phyloP scores from a whole-genome alignment of 805 yeast species.

The Blastobotrys americana region DNA sequence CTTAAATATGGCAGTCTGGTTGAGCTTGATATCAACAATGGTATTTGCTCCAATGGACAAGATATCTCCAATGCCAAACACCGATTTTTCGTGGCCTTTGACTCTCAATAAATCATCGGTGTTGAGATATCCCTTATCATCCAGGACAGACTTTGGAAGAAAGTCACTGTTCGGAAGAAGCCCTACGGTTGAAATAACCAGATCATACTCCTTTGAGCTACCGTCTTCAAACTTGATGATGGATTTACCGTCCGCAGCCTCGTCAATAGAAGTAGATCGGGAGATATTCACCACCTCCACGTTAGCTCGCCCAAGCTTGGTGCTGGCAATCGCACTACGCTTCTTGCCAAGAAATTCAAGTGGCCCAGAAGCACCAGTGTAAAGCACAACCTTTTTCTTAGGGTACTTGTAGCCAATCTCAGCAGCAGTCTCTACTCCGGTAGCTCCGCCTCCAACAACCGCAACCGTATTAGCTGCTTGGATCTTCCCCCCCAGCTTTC shows the following conservation, averaged over 20 bases:
- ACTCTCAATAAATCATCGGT: conserved; percentile 16
- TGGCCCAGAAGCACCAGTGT: conserved; percentile 16
- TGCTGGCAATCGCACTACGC: conserved; percentile 12
- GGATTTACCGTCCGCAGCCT: conserved; percentile 5
- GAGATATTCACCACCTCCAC: conserved; percentile 17
- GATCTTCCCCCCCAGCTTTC: conserved; percentile 23
- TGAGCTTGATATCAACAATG: conserved; percentile 10
- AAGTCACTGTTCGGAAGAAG: conserved; percentile 17
- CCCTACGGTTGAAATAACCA: conserved; percentile 16
- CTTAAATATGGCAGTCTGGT: neutral
- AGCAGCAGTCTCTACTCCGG: conserved; percentile 46
- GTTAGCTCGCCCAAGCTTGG: conserved; percentile 15
- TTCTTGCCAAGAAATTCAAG: conserved; percentile 10
- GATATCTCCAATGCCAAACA: conserved; percentile 19
- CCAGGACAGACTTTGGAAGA: conserved; percentile 9
- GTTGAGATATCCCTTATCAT: conserved; percentile 12
- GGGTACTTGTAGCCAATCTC: conserved; percentile 38
- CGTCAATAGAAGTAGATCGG: conserved; percentile 2
- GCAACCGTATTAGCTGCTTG: conserved; percentile 34
- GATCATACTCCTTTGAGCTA: conserved; percentile 10
- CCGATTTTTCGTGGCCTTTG: conserved; percentile 9
- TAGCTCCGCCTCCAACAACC: conserved; percentile 47
- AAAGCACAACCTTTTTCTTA: conserved; percentile 31
- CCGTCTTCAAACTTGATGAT: conserved; percentile 14
- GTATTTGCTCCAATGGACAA: conserved; percentile 9